Conservation (phyloP, 371 early-diverging fungal species). For the Parasitella parasitica region DNA sequence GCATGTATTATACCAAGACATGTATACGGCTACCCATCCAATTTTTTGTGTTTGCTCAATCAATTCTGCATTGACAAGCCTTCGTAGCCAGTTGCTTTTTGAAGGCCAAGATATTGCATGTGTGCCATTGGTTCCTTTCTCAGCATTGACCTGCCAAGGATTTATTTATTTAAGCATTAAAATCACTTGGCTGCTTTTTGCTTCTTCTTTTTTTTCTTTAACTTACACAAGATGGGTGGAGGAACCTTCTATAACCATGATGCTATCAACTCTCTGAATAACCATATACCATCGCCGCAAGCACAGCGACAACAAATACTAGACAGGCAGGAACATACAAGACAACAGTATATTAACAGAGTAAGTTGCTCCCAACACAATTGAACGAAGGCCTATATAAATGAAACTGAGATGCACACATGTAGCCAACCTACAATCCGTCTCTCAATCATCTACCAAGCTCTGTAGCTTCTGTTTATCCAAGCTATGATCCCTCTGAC, state of each 20-base stretch:
- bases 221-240: conserved; percentile 7
- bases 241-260: conserved; percentile 4
- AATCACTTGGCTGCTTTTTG: conserved; percentile 10
- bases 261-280: neutral
- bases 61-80: no score
- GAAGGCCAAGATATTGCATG: conserved; percentile 1
- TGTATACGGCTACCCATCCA: no score
- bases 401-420: neutral
- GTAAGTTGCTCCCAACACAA: neutral
- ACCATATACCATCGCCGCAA: neutral
- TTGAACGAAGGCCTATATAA: no score
- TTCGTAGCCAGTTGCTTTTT: no score
- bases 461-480: conserved; percentile 18
- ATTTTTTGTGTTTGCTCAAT: no score
- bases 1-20: no score
- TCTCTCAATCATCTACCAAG: neutral
- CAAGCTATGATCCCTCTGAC: conserved; percentile 20
- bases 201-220: neutral
- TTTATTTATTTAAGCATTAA: neutral
- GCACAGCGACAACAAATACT: neutral
- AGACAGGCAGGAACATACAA: neutral
- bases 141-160: neutral
- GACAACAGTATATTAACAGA: neutral
- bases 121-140: neutral
- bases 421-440: conserved; percentile 6